Evolutionary conservation across 2,329 filamentous ascomycete genomes (phyloP), one percentile per base, ranked within the genome.

Genomic region (Aspergillus nomiae): DNA sequence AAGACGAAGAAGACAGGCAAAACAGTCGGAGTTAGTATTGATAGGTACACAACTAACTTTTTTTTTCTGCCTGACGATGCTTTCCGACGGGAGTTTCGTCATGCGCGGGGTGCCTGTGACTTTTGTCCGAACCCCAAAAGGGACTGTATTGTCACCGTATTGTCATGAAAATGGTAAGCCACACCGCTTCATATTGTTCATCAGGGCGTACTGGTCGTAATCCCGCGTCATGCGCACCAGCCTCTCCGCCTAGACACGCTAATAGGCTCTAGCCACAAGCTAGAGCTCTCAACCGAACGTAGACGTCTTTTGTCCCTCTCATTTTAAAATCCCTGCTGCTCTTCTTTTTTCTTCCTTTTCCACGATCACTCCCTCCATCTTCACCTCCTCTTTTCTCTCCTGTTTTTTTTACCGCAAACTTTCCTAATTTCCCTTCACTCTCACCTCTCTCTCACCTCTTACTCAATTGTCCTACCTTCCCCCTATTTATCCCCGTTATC

Each of bases 41-140:
- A 43, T 55, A 19, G 34, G 28, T 53, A 53, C 50, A 53, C 50
- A 36, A 54, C 53, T 56, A 51, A 51, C 56, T 64, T 62, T 66
- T 70, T 69, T 67, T 69, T 65, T 69, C 69, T 69, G 66, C 66
- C 67, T 67, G 64, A 61, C 60, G 66, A 68, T 66, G 65, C 63
- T 65, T 59, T 46, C 61, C 26, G 26, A 48, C 24, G 63, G 58
- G 26, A 41, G 60, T 71, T 69, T 70, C 69, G 69, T 71, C 69
- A 71, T 71, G 69, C 51, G 69, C 63, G 69, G 67, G 69, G 69
- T n/a, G 53, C 34, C 14, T 6, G 7, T 54, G 51, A 36, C 51
- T 36, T 54, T 51, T 21, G 38, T 11, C 21, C 19, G 51, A 43
- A 28, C 16, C 10, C 36, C 36, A 10, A 55, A 41, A 36, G 4